Evolutionary conservation across 495 filamentous ascomycete species (phyloP), one percentile per base, ranked within the genome.

Genomic region (Xylaria cubensis): DNA sequence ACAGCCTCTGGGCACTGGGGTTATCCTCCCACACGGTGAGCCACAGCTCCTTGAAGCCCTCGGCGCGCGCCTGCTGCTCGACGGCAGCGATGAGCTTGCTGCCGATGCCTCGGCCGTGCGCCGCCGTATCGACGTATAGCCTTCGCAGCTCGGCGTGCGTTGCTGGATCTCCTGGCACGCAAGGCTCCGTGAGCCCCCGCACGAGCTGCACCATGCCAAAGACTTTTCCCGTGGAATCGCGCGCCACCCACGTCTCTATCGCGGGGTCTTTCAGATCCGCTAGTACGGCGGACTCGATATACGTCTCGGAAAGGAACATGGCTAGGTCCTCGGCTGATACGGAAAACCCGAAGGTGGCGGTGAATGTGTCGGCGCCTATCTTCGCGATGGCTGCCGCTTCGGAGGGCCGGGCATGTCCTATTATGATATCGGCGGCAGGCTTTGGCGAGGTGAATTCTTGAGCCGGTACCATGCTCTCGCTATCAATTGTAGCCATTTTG

Each of bases 11-110:
- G 1, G 82, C 79, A 13, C 41, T 74, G 32, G 58, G 8, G 72
- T 83, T 80, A 1, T 85, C 64, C 70, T 85, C 82, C 80, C 81
- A 85, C 19, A 85, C 83, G 1, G 82, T 81, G 21, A 85, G 71
- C 83, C 83, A 85, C 13, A 85, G 44, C 19, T 71, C 66, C 69
- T 76, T 50, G 64, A 78, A 82, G 12, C 79, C 82, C 66, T 80
- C 74, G 19, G 77, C 74, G 51, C 74, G 78, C 3, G 83, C 82
- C 55, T 75, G 69, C 7, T 51, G 34, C 72, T 82, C 81, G 0
- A 80, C 74, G 7, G 67, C 73, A 15, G 74, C 71, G 68, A 77
- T 69, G 56, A 85, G 78, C 71, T 68, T 70, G 61, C 67, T 77
- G 8, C 81, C 83, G 29, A 81, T 73, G 10, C 82, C 81, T 15